These are phyloP conservation scores for Tulasnella calospora DNA, from an alignment of 768 basidiomycete species.

Conservation along the genomic window DNA sequence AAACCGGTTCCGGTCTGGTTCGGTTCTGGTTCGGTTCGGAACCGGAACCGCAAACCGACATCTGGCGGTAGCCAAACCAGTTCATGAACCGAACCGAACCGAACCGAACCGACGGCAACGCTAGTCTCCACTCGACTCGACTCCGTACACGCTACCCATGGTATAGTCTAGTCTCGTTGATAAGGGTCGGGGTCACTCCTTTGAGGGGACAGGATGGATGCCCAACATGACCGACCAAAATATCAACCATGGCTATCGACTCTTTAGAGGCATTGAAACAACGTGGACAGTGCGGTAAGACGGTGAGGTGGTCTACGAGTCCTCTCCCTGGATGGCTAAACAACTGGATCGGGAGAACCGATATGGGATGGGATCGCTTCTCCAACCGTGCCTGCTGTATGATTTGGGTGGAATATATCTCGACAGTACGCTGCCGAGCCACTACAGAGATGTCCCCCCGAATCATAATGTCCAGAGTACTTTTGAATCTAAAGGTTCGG, in stretches of 20 bases:
- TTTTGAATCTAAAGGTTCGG: not conserved
- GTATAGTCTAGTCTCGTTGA: not conserved
- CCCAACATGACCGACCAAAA: not conserved
- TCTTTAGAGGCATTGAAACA: not conserved
- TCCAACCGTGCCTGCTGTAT: not conserved
- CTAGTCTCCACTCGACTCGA: not conserved
- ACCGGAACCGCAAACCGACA: no score
- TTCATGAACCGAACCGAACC: no score
- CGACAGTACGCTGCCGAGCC: not conserved
- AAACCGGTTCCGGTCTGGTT: no score
- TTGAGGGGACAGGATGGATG: not conserved
- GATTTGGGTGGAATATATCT: not conserved
- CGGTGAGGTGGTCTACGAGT: not conserved
- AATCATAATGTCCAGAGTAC: not conserved
- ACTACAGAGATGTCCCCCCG: not conserved
- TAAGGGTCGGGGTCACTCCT: not conserved
- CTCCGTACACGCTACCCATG: not conserved
- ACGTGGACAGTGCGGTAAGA: not conserved
- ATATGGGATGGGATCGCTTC: not conserved
- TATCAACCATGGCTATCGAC: not conserved
- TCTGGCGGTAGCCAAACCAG: no score
- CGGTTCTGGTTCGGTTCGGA: no score
- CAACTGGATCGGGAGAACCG: not conserved
- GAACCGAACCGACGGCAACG: no score
- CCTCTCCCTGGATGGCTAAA: not conserved